These are phyloP conservation scores for Podospora pseudoanserina DNA, from an alignment of 495 filamentous ascomycete genomes.

Conservation along the genomic window DNA sequence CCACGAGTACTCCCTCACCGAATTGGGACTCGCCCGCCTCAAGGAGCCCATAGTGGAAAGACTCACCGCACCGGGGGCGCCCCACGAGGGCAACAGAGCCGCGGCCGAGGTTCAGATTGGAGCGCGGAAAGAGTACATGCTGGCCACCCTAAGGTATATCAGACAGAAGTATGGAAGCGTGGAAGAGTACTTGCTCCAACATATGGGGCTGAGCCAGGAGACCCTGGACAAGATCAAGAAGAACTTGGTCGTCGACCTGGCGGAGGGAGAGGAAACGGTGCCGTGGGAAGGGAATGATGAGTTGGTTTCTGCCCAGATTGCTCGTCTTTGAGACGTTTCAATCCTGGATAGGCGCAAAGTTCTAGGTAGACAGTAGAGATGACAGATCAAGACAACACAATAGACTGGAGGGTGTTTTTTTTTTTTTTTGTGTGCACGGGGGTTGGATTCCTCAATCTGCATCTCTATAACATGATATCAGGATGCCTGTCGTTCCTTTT, in stretches of 20 bases:
- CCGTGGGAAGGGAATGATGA: slow-evolving; percentile 24
- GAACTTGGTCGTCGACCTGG: slow-evolving; percentile 43
- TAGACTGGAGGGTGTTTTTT: not conserved
- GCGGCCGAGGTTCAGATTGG: slow-evolving; percentile 51
- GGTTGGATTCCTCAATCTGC: not conserved
- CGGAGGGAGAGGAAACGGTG: slow-evolving; percentile 24
- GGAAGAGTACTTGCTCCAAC: slow-evolving; percentile 52
- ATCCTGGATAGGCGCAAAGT: slow-evolving; percentile 5
- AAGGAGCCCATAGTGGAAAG: slow-evolving; percentile 44
- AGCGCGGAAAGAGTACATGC: slow-evolving; percentile 53
- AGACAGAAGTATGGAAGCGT: slow-evolving; percentile 52
- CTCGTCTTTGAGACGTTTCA: slow-evolving; percentile 8
- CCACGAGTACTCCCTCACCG: slow-evolving; percentile 60
- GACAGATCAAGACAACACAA: not conserved
- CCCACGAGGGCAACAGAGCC: slow-evolving; percentile 41
- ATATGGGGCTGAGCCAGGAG: slow-evolving; percentile 50
- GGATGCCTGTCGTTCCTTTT: not conserved
- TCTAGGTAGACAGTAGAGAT: not conserved
- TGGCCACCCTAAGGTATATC: slow-evolving; percentile 49
- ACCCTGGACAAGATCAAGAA: slow-evolving; percentile 47
- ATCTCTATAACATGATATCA: not conserved
- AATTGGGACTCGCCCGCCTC: slow-evolving; percentile 47
- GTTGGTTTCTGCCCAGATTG: not conserved
- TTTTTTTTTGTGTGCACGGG: not conserved
- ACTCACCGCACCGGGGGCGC: slow-evolving; percentile 37